Conservation (phyloP, 331 rosid species). For the Quercus tomentella region DNA sequence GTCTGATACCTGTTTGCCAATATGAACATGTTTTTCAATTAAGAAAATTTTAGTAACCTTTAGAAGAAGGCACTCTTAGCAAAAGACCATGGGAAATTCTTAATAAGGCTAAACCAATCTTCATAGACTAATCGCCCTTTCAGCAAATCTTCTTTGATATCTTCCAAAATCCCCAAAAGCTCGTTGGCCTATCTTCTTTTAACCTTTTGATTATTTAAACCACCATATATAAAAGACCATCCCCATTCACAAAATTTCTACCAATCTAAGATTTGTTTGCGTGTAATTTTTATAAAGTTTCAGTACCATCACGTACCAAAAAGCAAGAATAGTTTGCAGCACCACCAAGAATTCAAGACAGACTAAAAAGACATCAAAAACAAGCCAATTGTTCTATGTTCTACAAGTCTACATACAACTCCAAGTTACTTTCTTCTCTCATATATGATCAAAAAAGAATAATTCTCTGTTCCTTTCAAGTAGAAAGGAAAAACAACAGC, state of each 20-base stretch:
- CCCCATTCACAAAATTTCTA: not conserved
- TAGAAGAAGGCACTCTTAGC: not conserved
- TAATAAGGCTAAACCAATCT: slow-evolving; percentile 31
- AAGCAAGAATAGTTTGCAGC: not conserved
- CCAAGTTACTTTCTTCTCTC: not conserved
- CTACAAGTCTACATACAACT: slow-evolving; percentile 22
- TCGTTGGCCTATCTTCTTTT: not conserved
- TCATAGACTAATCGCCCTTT: slow-evolving; percentile 18
- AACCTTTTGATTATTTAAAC: not conserved
- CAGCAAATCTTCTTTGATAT: slow-evolving; percentile 38
- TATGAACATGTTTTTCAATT: too few relatives aligned
- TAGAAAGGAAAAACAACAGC: slow-evolving; percentile 18
- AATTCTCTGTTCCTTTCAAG: slow-evolving; percentile 27
- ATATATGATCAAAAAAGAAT: slow-evolving; percentile 28
- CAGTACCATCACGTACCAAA: not conserved
- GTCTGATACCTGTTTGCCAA: too few relatives aligned
- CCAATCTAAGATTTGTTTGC: not conserved
- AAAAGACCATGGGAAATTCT: slow-evolving; percentile 29
- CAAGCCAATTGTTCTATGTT: slow-evolving; percentile 9
- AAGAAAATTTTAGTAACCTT: too few relatives aligned
- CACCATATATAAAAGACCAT: not conserved
- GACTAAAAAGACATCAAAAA: slow-evolving; percentile 4
- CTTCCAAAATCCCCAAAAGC: slow-evolving; percentile 24
- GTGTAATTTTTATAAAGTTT: not conserved
- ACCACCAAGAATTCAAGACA: not conserved